Conservation (phyloP, 1,284 basidiomycete genomes). For the Moesziomyces globuligerus region DNA sequence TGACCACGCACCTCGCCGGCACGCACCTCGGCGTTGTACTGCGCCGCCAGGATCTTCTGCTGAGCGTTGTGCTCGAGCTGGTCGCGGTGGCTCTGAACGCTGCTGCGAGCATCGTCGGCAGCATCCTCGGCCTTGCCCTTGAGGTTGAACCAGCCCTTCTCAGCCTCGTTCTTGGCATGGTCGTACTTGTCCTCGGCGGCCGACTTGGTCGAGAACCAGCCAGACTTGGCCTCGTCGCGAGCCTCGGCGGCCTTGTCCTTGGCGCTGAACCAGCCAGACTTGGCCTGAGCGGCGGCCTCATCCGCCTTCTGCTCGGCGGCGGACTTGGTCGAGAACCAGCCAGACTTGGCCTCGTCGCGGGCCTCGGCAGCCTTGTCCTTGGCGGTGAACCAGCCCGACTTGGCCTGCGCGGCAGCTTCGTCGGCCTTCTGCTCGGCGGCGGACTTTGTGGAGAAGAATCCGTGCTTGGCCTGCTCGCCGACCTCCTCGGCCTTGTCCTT, state of each 20-base stretch:
- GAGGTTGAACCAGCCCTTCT: constrained; percentile 40
- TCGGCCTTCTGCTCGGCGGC: constrained; percentile 21
- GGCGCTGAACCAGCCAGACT: constrained; percentile 29
- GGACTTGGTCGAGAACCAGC: constrained; percentile 25
- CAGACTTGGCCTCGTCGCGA: constrained; percentile 23
- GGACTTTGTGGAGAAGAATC: constrained; percentile 17
- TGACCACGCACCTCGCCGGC: constrained; percentile 26
- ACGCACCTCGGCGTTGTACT: constrained; percentile 48
- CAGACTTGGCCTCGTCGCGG: constrained; percentile 17
- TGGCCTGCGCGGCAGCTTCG: constrained; percentile 11
- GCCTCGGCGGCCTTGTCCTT: constrained; percentile 29
- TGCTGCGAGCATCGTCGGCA: constrained; percentile 18
- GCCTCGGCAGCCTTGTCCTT: constrained; percentile 40
- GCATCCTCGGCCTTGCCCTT: constrained; percentile 42
- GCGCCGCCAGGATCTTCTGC: constrained; percentile 47
- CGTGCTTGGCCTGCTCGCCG: constrained; percentile 17
- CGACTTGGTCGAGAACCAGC: constrained; percentile 31
- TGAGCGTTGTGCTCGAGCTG: constrained; percentile 45
- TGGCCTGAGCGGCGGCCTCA: constrained; percentile 26
- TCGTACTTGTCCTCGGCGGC: constrained; percentile 30
- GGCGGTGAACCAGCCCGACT: constrained; percentile 19
- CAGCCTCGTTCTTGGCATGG: constrained; percentile 33
- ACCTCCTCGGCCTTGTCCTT: constrained; percentile 14
- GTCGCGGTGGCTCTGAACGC: constrained; percentile 17
- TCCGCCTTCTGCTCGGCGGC: constrained; percentile 28